Evolutionary conservation across 202 grass and related monocot genomes (phyloP), one percentile per base, ranked within the genome.

Genomic region (Zoysia matrella): DNA sequence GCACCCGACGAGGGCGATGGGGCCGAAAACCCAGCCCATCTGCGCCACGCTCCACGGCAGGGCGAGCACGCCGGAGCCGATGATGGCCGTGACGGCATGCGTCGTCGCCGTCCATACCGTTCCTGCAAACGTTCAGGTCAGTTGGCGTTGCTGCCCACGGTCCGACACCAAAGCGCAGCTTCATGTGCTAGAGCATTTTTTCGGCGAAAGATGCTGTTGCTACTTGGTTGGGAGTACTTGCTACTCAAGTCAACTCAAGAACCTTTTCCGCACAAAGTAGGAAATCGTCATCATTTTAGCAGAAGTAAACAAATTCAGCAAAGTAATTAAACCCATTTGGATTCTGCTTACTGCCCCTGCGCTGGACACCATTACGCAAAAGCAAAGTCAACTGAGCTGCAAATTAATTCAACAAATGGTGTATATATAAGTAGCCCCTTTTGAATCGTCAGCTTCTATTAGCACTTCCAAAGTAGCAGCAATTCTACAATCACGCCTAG

Each of bases 21-120:
- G 92, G 46, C 95, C 95, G 22, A 95, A 74, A 13, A 98, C 51
- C 95, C 95, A 98, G 0, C 95, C 95, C 90, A 98, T 91, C 82
- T 98, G 90, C 1, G 95, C 95, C 47, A 98, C 92, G 71, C 95
- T 98, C 95, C 95, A 98, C 64, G 95, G 92, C 66, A 98, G 80
- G 6, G 95, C 92, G 6, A 98, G 84, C 60, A 98, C 95, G 65
- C 95, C 95, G 40, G 87, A 91, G 7, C 95, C 95, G 6, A 98
- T 98, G 22, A 95, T 72, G 12, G 95, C 92, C 69, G 95, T 98
- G 62, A 95, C 80, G 65, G 89, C 90, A 73, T 95, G 95, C 9
- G 92, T 89, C 60, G 95, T 30, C 22, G 22, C 22, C 22, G 22
- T 30, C 22, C 22, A 30, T 30, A 30, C 22, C 22, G 22, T 30